A percentile compares a stretch with the other conserved stretches of the same genome.
These are phyloP conservation scores for Warburgia ugandensis DNA, from an alignment of 164 flowering plant species.

Conservation along the genomic window DNA sequence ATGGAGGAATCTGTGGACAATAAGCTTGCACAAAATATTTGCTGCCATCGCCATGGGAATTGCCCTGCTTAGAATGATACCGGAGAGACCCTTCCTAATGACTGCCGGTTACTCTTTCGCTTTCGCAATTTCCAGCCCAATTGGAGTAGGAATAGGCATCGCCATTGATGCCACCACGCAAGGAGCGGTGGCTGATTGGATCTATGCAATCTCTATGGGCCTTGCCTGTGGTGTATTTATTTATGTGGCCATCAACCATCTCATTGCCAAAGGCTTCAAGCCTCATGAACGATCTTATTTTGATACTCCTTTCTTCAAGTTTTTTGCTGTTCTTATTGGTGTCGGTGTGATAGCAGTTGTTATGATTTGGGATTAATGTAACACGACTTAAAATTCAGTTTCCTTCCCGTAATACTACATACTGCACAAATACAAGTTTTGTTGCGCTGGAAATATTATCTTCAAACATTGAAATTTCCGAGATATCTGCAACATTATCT, in stretches of 20 bases:
- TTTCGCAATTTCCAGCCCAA: constrained; percentile 75
- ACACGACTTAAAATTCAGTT: no score
- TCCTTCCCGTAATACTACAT: no score
- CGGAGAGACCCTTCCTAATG: constrained; percentile 47
- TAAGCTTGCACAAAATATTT: constrained; percentile 75
- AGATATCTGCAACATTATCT: no score
- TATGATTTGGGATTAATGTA: constrained; percentile 76
- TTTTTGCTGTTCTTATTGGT: constrained; percentile 55
- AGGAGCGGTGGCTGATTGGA: constrained; percentile 67
- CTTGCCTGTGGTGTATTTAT: constrained; percentile 78
- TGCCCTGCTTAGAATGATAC: constrained; percentile 71
- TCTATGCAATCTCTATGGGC: constrained; percentile 71
- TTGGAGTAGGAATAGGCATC: constrained; percentile 79
- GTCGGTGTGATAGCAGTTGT: constrained; percentile 68
- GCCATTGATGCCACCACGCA: constrained; percentile 62
- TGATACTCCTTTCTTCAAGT: constrained; percentile 56
- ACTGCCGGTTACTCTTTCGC: constrained; percentile 62
- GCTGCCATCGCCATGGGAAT: constrained; percentile 87
- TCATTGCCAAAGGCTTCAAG: constrained; percentile 62
- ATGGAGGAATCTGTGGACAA: constrained; percentile 83
- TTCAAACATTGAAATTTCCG: no score
- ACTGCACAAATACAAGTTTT: no score
- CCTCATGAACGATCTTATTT: constrained; percentile 32
- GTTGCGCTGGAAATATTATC: no score
- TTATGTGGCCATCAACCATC: constrained; percentile 77